These are phyloP conservation scores for Serendipita sp. DNA, from an alignment of 768 basidiomycete genomes.

Conservation along the genomic window DNA sequence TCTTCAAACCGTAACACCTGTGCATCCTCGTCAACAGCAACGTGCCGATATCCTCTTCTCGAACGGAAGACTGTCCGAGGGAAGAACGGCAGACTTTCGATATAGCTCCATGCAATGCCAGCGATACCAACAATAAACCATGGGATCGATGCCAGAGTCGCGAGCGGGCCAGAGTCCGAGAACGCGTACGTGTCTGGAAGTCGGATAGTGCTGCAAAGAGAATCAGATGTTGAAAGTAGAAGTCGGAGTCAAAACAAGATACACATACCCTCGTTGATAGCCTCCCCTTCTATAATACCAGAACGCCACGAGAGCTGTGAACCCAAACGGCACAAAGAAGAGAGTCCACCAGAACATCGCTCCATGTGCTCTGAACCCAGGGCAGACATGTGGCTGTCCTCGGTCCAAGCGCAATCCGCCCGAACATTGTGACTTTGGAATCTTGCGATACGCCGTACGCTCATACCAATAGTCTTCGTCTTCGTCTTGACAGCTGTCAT, in stretches of 20 bases:
- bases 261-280: constrained; percentile 50
- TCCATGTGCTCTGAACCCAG: constrained; percentile 58
- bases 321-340: constrained; percentile 54
- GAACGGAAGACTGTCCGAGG: constrained; percentile 20
- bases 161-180: constrained; percentile 34
- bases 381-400: constrained; percentile 60
- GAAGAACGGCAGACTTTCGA: constrained; percentile 15
- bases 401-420: constrained; percentile 66
- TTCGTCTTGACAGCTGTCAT: constrained; percentile 38
- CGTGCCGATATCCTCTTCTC: constrained; percentile 53
- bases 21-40: constrained; percentile 77
- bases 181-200: constrained; percentile 34
- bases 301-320: constrained; percentile 59
- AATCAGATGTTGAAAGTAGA: constrained; percentile 9
- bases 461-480: constrained; percentile 64
- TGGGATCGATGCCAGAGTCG: constrained; percentile 72
- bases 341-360: constrained; percentile 74
- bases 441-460: constrained; percentile 77
- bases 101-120: constrained; percentile 55
- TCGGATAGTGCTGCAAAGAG: constrained; percentile 45
- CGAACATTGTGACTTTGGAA: constrained; percentile 75
- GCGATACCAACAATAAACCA: constrained; percentile 74
- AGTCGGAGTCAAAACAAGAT: neutral
- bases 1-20: constrained; percentile 76
- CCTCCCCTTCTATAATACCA: constrained; percentile 73